Base-by-base conservation (phyloP, 768 basidiomycete species). In the Terana coerulea region DNA sequence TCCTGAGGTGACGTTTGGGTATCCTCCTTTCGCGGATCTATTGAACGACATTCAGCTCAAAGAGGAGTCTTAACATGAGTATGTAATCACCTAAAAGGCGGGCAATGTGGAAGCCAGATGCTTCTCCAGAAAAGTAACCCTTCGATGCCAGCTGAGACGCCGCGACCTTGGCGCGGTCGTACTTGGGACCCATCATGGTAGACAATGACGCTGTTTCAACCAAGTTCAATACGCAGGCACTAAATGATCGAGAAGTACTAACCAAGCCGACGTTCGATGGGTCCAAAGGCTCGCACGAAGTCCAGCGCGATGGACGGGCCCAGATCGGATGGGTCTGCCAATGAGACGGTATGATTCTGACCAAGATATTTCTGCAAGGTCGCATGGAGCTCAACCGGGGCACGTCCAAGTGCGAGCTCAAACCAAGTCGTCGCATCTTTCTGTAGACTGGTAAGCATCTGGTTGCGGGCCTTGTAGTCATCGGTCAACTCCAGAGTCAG, bases 341-440 rank as follows among this genome's bases (percentile, higher is more conserved):
- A 76, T 10, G 84, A 75, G 5, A 81, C 69, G 0, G 85, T 80
- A 59, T 86, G 82, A 58, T 85, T 86, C 24, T 85, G 74, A 41
- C 87, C 78, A 22, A 98, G 78, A 66, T 99, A 98, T 81, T 88
- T 90, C 91, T 97, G 63, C 48, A 99, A 72, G 0, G 91, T 92
- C 0, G 93, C 90, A 55, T 95, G 93, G 42, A 98, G 70, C 65
- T 97, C 95, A 64, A 94, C 80, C 0, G 95, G 95, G 1, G 95
- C 92, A 17, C 94, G 83, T 10, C 85, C 81, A 29, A 98, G 73
- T 1, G 91, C 93, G 34, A 92, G 71, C 51, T 88, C 83, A 52
- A 99, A 87, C 95, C 95, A 99, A 17, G 67, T 75, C 51, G 77
- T 81, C 9, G 92, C 85, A 60, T 88, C 82, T 3, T 77, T 76